Evolutionary conservation across 352 stramenopile species (phyloP), one percentile per base, ranked within the genome.

Genomic region (Blastocystis sp.): DNA sequence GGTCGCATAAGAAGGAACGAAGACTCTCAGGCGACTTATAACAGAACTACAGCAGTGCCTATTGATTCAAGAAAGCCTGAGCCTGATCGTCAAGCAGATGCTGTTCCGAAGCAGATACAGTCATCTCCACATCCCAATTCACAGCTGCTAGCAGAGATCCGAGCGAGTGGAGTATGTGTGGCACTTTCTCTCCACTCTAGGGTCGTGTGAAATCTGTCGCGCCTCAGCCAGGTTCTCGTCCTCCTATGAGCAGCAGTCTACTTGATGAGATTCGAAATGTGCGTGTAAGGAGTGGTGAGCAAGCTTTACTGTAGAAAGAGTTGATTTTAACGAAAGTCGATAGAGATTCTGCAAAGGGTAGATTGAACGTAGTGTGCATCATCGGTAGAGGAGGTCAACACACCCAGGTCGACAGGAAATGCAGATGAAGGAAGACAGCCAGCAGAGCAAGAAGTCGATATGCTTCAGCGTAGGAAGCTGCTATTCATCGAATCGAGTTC

Each of bases 391-490:
- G 30, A 34, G 30, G 30, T 1, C 30, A 34, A 34, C 20, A 30
- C 20, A 16, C 20, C 13, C 20, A 37, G 59, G 37, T 24, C 20
- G 59, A 68, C 20, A 30, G 11, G 3, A 39, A 16, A 16, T 68
- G 59, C n/a, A n/a, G 20, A n/a, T 59, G 50, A 59, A n/a, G 50
- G 50, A 59, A 59, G 20, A 45, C 43, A 47, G 13, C 70, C 43
- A 20, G 11, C 11, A 50, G 34, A n/a, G 30, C 7, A 62, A 34
- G 50, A 81, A 9, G 24, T 54, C 34, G 70, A 81, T 41, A 16
- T 81, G 54, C 43, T 81, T 6, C 39, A 81, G 70, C 20, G 70
- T 9, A 45, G 70, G 24, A 81, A 81, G n/a, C 70, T 81, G 50
- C 41, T 81, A n/a, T 81, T 81, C 26, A 34, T 64, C 18, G 70